Base-by-base conservation (phyloP, 805 yeast genomes). In the Metschnikowia dekortorum region DNA sequence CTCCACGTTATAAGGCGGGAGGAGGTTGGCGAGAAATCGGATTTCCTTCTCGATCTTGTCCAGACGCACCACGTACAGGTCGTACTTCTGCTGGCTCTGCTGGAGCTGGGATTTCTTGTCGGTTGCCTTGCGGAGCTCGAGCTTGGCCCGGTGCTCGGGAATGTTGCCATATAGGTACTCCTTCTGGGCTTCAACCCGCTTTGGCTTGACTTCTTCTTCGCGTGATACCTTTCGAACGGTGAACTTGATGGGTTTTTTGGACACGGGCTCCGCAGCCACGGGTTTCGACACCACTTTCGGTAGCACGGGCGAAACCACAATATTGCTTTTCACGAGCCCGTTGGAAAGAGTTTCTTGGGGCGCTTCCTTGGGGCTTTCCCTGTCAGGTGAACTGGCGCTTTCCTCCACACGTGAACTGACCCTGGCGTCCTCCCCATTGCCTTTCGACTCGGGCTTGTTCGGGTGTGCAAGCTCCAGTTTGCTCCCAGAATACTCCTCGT, bases 1-100 rank as follows among this genome's bases (percentile, higher is more conserved):
- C 50, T 73, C 77, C 28, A 72, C 75, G 49, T 71, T 72, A 54
- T 64, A 69, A 1, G 78, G 78, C 2, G 78, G 78, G 38, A 73
- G 68, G 35, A 73, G 62, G 39, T 66, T 67, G 18, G 63, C 54
- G 51, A 73, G 67, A 51, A 72, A 73, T 13, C 56, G 59, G 22
- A 73, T 66, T 48, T 73, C 78, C 58, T 73, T 72, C 14, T 70
- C 60, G 42, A 73, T 71, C 51, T 73, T 73, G 29, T 49, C 61
- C n/a, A 71, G 66, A 33, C 67, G 60, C 31, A 55, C 55, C 26
- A 53, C 61, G 47, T 65, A 68, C 50, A 58, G 64, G 45, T 72
- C 75, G 51, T 69, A 69, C 53, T 69, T 70, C 38, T 56, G 55
- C 59, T 73, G 75, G 10, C 44, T 51, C 29, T 49, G 54, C 41